A percentile compares a stretch with the other conserved stretches of the same genome.
Evolutionary conservation across 1,139 yeast genomes (phyloP).

Genomic region (Candida albicans): DNA sequence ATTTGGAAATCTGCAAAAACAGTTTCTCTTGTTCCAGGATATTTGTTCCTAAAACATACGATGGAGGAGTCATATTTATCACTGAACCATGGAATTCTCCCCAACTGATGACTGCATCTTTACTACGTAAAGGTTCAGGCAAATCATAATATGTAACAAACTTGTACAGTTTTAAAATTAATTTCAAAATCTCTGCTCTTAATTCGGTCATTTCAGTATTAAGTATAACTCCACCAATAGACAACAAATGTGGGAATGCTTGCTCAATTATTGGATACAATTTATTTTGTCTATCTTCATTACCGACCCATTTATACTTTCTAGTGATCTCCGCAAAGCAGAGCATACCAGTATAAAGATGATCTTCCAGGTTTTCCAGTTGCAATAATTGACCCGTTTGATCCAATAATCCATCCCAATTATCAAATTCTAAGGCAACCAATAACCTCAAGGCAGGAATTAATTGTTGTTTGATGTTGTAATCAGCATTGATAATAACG

Average conservation of each 20-base stretch:
- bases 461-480: constrained; percentile 58
- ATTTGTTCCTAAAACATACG: constrained; percentile 33
- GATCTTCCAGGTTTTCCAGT: constrained; percentile 33
- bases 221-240: constrained; percentile 61
- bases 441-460: constrained; percentile 69
- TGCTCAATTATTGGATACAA: constrained; percentile 61
- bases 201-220: constrained; percentile 39
- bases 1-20: constrained; percentile 51
- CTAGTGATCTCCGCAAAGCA: constrained; percentile 75
- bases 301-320: constrained; percentile 74
- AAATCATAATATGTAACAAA: constrained; percentile 79
- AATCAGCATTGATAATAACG: constrained; percentile 42
- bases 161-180: constrained; percentile 77
- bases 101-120: constrained; percentile 66
- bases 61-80: constrained; percentile 61
- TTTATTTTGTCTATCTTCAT: constrained; percentile 51
- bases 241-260: constrained; percentile 69
- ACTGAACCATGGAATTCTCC: constrained; percentile 73
- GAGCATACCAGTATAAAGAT: constrained; percentile 74
- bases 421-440: constrained; percentile 61
- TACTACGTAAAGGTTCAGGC: constrained; percentile 65
- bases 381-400: constrained; percentile 58
- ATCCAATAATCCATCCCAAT: constrained; percentile 70
- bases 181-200: constrained; percentile 73
- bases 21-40: constrained; percentile 36